Base-by-base conservation (phyloP, 176 grass and related monocot species). In the Triticum dicoccoides region DNA sequence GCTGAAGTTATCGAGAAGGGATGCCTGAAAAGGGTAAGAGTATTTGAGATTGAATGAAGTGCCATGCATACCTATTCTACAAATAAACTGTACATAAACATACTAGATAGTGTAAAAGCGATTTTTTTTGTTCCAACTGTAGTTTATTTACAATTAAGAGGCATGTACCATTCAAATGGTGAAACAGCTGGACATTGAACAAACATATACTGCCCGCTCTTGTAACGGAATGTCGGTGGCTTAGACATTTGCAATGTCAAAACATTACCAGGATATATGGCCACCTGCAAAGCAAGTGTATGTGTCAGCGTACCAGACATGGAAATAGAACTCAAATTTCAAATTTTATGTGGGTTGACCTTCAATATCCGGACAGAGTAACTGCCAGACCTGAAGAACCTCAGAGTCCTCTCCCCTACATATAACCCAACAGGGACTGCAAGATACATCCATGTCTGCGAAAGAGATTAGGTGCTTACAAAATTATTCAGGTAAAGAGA, bases 401-500 rank as follows among this genome's bases (percentile, higher is more conserved):
- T 96, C 51, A 99, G 91, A 33, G 86, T 92, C 68, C 97, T 93
- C 80, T 99, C 97, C 61, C 92, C 97, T 44, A 85, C 90, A 78
- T 96, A 99, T 62, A 99, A 82, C 70, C 88, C 88, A 91, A 99
- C 79, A 35, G 97, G 97, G 52, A 93, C 89, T 11, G 92, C 81
- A 87, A 99, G 85, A 89, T 97, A 99, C 97, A 99, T 99, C 97
- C 97, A 99, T 78, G 97, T 97, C 97, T 99, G 90, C 61, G 66
- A 56, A 32, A 69, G 39, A 62, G 68, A 79, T 67, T 87, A 56
- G 34, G 65, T 69, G 54, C 41, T 62, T 73, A 86, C 24, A 45
- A 25, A 59, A 38, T 24, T 80, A 58, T 65, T 39, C 34, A 37
- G 67, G 88, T 78, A 35, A 65, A 78, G 20, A 52, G 41, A 86